A percentile compares a stretch with the other conserved stretches of the same genome.
Evolutionary conservation across 2,329 filamentous ascomycete genomes (phyloP).

Genomic region (Aaosphaeria arxii): DNA sequence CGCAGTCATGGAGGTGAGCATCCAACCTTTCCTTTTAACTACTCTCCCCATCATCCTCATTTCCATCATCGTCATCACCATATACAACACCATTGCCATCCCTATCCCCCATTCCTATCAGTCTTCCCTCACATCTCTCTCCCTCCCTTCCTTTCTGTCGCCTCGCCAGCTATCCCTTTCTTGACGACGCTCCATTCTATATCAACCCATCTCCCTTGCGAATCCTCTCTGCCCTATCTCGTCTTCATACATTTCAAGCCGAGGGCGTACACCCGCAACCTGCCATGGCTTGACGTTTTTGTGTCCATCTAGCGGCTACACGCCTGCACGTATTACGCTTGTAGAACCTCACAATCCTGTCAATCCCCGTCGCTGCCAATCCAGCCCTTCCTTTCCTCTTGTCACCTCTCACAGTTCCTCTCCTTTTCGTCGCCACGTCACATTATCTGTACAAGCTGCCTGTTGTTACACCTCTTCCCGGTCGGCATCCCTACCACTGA

Average conservation of each 20-base stretch:
- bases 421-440: not conserved
- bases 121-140: too few species aligned
- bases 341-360: conserved; percentile 34
- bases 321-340: conserved; percentile 31
- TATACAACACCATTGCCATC: too few species aligned
- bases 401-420: not conserved
- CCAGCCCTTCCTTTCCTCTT: conserved; percentile 3
- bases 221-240: too few species aligned
- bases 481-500: too few species aligned
- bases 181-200: too few species aligned
- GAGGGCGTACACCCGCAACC: conserved; percentile 9
- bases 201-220: too few species aligned
- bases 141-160: too few species aligned
- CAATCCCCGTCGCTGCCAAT: conserved; percentile 16
- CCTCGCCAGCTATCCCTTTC: conserved; percentile 11
- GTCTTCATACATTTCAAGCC: not conserved
- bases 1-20: conserved; percentile 33
- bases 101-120: too few species aligned
- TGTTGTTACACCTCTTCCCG: too few species aligned
- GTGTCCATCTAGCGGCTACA: conserved; percentile 15
- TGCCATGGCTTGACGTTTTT: conserved; percentile 28
- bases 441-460: too few species aligned
- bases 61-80: conserved; percentile 10
- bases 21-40: conserved; percentile 14
- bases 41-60: conserved; percentile 7